Percentiles rank a stretch among this genome's conserved stretches.
phyloP scores from a whole-genome alignment of 1,284 basidiomycete species.

The Malassezia globosa region DNA sequence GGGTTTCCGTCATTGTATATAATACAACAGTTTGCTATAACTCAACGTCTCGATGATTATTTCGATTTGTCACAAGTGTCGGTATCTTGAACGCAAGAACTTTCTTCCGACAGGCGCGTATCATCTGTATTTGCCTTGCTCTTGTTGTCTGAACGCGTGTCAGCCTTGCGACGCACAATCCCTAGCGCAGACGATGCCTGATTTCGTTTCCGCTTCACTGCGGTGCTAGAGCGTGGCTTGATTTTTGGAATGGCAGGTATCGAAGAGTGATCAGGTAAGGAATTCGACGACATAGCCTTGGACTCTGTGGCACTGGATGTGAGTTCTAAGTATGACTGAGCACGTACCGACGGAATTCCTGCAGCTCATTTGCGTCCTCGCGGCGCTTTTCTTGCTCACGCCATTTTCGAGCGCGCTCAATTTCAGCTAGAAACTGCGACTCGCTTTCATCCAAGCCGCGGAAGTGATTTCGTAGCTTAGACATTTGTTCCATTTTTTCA shows the following conservation, averaged over 20 bases:
- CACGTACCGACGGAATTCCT: slow-evolving; percentile 25
- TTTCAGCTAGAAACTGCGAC: slow-evolving; percentile 29
- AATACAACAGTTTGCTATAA: no score
- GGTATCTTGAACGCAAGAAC: no score
- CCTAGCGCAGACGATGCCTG: slow-evolving; percentile 6
- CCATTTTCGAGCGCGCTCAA: slow-evolving; percentile 17
- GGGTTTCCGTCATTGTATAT: no score
- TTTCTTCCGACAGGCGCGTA: no score
- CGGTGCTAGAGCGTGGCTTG: not conserved
- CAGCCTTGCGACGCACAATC: slow-evolving; percentile 7
- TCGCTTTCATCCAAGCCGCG: slow-evolving; percentile 41
- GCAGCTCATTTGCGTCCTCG: slow-evolving; percentile 23
- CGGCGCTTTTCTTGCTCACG: slow-evolving; percentile 16
- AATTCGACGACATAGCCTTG: not conserved
- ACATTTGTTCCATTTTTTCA: slow-evolving; percentile 32
- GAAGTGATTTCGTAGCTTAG: slow-evolving; percentile 39
- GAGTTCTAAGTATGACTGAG: not conserved
- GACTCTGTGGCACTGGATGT: slow-evolving; percentile 7
- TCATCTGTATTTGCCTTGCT: no score
- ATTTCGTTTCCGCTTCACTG: slow-evolving; percentile 12
- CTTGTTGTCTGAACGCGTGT: no score
- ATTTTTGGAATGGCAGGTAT: slow-evolving; percentile 9
- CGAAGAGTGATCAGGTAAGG: not conserved
- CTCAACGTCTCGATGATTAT: no score
- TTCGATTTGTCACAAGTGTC: no score